These are phyloP conservation scores for Colletotrichum aenigma DNA, from an alignment of 2,329 filamentous ascomycete species.

Conservation along the genomic window DNA sequence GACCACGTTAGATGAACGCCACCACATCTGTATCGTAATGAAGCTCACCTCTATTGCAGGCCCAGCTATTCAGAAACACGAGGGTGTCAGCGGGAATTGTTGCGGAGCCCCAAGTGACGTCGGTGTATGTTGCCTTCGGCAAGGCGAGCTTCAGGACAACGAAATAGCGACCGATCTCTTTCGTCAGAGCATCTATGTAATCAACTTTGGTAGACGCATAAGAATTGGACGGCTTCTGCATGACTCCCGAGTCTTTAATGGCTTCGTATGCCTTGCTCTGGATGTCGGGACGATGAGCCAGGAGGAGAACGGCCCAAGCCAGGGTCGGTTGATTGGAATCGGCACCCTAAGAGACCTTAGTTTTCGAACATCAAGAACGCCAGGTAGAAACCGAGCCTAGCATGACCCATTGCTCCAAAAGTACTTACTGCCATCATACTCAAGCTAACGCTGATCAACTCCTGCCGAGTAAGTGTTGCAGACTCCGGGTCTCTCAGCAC, in stretches of 20 bases:
- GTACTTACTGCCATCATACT: conserved; percentile 54
- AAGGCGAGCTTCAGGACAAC: conserved; percentile 69
- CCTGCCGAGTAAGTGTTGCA: neutral
- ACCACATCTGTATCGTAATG: neutral
- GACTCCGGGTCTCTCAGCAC: neutral
- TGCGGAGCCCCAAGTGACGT: conserved; percentile 27
- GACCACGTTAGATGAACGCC: neutral
- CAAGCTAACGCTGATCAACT: neutral
- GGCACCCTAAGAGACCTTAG: conserved; percentile 19
- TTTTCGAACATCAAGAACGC: neutral
- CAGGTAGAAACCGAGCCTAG: neutral
- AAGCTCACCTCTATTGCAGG: conserved; percentile 28
- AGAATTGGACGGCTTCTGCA: neutral
- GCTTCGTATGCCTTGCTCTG: conserved; percentile 28
- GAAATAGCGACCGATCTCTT: conserved; percentile 69
- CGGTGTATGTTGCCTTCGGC: conserved; percentile 49
- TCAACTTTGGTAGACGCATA: conserved; percentile 57
- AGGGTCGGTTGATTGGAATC: conserved; percentile 31
- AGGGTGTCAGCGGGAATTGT: conserved; percentile 59
- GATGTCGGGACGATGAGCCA: conserved; percentile 29
- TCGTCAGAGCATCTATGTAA: conserved; percentile 68
- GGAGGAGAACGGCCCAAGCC: conserved; percentile 30
- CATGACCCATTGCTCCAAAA: neutral
- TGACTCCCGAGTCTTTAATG: conserved; percentile 36
- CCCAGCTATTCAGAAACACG: conserved; percentile 33